These are phyloP conservation scores for Marasmius fiardii DNA, from an alignment of 1,284 basidiomycete species.

Conservation along the genomic window DNA sequence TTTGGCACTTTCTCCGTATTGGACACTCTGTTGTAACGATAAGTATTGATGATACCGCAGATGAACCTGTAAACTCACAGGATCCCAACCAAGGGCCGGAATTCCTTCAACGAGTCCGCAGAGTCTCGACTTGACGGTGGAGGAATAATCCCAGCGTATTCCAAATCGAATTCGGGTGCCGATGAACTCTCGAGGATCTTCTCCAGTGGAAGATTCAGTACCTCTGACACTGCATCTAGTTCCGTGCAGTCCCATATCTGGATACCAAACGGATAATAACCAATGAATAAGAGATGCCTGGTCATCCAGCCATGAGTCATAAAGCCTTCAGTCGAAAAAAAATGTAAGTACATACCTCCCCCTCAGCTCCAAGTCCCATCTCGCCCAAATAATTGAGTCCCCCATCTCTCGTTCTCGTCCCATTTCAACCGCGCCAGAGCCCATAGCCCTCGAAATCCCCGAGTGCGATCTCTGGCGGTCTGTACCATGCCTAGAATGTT, in stretches of 20 bases:
- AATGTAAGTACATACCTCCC: slow-evolving; percentile 29
- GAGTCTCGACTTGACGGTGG: slow-evolving; percentile 22
- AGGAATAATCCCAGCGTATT: slow-evolving; percentile 45
- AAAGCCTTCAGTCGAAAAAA: slow-evolving; percentile 20
- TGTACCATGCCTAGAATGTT: background rate
- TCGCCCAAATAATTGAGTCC: slow-evolving; percentile 27
- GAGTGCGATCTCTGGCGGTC: background rate
- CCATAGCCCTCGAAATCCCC: background rate
- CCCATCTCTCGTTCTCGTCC: background rate
- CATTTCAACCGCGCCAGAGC: background rate
- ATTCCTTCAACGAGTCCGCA: slow-evolving; percentile 26
- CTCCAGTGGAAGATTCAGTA: slow-evolving; percentile 40
- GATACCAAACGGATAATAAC: slow-evolving; percentile 49
- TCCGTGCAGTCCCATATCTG: slow-evolving; percentile 71
- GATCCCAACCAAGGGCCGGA: slow-evolving; percentile 53
- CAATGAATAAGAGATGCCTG: slow-evolving; percentile 57
- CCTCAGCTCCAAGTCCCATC: slow-evolving; percentile 27
- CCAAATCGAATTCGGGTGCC: slow-evolving; percentile 33
- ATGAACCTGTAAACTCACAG: slow-evolving; percentile 40
- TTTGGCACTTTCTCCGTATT: background rate
- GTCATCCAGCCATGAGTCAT: slow-evolving; percentile 13
- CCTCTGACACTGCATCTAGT: slow-evolving; percentile 52
- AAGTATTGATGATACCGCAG: background rate
- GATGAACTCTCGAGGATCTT: slow-evolving; percentile 9
- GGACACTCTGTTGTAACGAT: slow-evolving; percentile 3